phyloP scores from a whole-genome alignment of 1,284 basidiomycete species.

The Trametes sp. region DNA sequence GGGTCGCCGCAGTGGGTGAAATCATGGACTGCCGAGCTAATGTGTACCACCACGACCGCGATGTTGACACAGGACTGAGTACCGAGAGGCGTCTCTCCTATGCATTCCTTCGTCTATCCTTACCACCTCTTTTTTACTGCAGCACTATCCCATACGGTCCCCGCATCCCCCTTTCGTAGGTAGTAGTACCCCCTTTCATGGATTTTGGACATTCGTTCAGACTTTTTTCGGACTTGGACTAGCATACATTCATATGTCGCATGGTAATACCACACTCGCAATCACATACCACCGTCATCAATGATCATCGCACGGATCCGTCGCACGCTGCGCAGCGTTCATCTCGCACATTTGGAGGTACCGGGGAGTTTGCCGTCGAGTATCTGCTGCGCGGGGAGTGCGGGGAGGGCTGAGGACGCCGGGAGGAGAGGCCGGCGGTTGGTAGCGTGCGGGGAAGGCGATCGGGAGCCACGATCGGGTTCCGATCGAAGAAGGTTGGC shows the following conservation, averaged over 20 bases:
- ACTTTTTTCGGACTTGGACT: constrained; percentile 27
- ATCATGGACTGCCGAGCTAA: constrained; percentile 26
- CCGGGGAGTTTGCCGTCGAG: not conserved
- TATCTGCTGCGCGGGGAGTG: not conserved
- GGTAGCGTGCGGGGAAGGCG: constrained; percentile 2
- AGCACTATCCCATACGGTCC: not conserved
- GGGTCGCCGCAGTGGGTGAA: constrained; percentile 15
- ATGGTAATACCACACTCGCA: constrained; percentile 22
- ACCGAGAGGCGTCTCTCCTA: constrained; percentile 7
- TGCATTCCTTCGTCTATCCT: constrained; percentile 3
- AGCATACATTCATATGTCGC: constrained; percentile 26
- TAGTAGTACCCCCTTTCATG: constrained; percentile 18
- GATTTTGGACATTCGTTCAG: constrained; percentile 28
- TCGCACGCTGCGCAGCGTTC: not conserved
- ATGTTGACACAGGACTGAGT: constrained; percentile 5
- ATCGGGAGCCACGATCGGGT: constrained; percentile 8
- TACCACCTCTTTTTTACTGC: not conserved
- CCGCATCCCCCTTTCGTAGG: constrained; percentile 5
- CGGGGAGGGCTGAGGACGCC: not conserved
- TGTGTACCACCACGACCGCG: constrained; percentile 27
- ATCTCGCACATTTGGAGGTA: not conserved
- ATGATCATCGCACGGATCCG: constrained; percentile 1
- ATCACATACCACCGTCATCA: constrained; percentile 17
- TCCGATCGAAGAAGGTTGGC: constrained; percentile 6
- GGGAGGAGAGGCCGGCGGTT: constrained; percentile 4